Base-by-base conservation (phyloP, 768 basidiomycete species). In the Suillus bovinus region DNA sequence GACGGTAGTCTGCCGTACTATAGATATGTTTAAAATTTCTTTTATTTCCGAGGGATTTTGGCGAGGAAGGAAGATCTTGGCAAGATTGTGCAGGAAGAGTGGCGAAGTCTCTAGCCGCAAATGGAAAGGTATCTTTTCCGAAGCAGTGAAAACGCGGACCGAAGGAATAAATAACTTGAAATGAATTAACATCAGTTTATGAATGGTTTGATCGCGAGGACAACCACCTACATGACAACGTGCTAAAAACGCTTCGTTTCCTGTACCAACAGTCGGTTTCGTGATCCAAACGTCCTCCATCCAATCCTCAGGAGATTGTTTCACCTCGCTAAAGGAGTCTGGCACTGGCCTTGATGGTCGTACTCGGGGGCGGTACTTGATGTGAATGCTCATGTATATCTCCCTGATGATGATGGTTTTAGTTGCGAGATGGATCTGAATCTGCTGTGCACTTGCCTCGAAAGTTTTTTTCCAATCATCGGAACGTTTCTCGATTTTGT, bases 41-140 rank as follows among this genome's bases (percentile, higher is more conserved):
- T 39, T 24, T 39, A 29, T 59, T 66, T 56, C 66, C 62, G 38
- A 67, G 44, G 54, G 55, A 60, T 72, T 61, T 11, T 31, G 54
- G 36, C 57, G 62, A 39, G 63, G 47, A 16, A 50, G 46, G 38
- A 66, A 41, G 29, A 61, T 56, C 16, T 49, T 27, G 1, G 66
- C 61, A 34, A 69, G 58, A 34, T 36, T 68, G 31, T 36, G 58
- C 42, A 76, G 44, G 56, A 69, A 86, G 67, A 67, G 82, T 71
- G 42, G 75, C 71, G 64, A 77, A 76, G 81, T 86, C 46, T 76
- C 79, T 24, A 90, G 75, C 62, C 88, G 87, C 42, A 90, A 66
- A 67, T 89, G 86, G 72, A 90, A 87, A 1, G 88, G 87, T 17
- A 90, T 85, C 8, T 72, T 77, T 61, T 89, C 86, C 3, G 75